Conservation (phyloP, 768 basidiomycete genomes). For the Phaffia tasmanica region DNA sequence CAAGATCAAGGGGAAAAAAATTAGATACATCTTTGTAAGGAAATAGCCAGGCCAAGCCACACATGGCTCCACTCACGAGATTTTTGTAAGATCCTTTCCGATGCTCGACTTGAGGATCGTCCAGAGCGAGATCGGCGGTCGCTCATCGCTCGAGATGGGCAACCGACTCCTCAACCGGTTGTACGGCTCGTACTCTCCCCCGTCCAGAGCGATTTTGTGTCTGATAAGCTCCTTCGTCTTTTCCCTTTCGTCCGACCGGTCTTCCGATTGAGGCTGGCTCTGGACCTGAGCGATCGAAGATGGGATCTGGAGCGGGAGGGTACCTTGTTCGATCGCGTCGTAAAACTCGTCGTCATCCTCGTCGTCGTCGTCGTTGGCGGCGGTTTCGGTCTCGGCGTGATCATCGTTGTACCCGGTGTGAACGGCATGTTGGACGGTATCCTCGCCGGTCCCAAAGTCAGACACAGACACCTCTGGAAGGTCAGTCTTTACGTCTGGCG, state of each 20-base stretch:
- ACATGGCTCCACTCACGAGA: constrained; percentile 44
- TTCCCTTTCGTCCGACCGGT: constrained; percentile 4
- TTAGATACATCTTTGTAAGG: too few species aligned
- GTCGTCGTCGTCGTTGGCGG: constrained; percentile 35
- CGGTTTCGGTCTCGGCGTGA: constrained; percentile 30
- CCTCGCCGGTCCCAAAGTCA: background rate
- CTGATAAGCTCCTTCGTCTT: background rate
- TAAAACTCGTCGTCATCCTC: constrained; percentile 74
- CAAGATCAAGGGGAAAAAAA: constrained; percentile 81
- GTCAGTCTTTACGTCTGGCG: too few species aligned
- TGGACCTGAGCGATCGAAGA: constrained; percentile 48
- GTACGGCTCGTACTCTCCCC: constrained; percentile 57
- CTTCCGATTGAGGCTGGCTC: constrained; percentile 30
- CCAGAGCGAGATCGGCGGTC: constrained; percentile 86
- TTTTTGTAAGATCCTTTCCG: constrained; percentile 92
- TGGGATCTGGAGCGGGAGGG: constrained; percentile 60
- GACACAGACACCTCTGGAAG: too few species aligned
- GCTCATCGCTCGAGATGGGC: constrained; percentile 57
- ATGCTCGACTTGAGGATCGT: constrained; percentile 88
- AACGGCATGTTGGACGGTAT: background rate
- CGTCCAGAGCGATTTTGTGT: constrained; percentile 32
- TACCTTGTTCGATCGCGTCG: constrained; percentile 81
- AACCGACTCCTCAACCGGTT: constrained; percentile 50
- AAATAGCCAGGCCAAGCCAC: too few species aligned
- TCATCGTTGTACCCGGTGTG: background rate